phyloP scores from a whole-genome alignment of 768 basidiomycete genomes.

The Hericium rajendrae region DNA sequence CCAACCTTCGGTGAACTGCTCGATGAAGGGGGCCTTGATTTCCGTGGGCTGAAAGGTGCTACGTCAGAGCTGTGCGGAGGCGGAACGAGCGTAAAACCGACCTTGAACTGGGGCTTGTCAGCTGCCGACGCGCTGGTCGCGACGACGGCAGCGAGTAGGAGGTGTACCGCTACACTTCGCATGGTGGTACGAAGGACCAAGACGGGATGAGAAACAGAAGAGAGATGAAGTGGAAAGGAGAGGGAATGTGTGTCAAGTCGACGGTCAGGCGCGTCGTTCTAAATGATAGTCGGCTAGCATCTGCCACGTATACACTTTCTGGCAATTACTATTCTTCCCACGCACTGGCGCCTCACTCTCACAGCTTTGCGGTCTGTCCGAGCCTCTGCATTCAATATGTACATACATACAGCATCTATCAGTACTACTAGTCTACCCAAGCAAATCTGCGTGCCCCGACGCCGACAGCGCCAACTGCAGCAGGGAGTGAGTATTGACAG shows the following conservation, averaged over 20 bases:
- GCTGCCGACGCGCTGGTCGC: constrained; percentile 54
- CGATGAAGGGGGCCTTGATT: constrained; percentile 84
- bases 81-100: constrained; percentile 19
- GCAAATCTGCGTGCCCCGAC: constrained; percentile 89
- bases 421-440: constrained; percentile 37
- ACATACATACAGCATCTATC: constrained; percentile 13
- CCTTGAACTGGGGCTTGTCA: constrained; percentile 61
- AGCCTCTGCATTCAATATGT: not conserved
- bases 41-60: constrained; percentile 46
- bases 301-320: constrained; percentile 33
- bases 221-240: constrained; percentile 30
- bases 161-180: constrained; percentile 83
- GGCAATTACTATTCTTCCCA: constrained; percentile 18
- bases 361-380: not conserved
- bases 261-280: constrained; percentile 17
- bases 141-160: constrained; percentile 49
- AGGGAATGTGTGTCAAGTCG: constrained; percentile 10
- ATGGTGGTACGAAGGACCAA: constrained; percentile 67
- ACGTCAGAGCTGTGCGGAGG: constrained; percentile 2
- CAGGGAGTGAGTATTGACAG: not conserved
- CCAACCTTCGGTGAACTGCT: constrained; percentile 94
- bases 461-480: constrained; percentile 85
- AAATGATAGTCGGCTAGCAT: constrained; percentile 25
- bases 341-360: constrained; percentile 17
- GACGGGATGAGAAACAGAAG: constrained; percentile 27